Evolutionary conservation across 2,329 filamentous ascomycete genomes (phyloP).

Genomic region (Penicillium sp.): DNA sequence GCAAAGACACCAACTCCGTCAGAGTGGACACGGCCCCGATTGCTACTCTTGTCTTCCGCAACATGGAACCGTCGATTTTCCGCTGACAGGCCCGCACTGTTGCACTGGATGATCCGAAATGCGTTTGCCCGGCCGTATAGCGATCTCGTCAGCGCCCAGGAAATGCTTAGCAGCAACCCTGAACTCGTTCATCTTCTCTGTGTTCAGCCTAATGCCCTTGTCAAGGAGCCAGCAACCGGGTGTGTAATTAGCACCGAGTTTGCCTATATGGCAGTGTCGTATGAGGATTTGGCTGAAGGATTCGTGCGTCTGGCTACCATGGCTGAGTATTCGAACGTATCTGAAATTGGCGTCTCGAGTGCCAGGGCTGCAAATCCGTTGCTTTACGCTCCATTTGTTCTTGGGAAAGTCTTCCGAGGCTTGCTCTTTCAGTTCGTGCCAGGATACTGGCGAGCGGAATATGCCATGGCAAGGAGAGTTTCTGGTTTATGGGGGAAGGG

Average conservation of each 20-base stretch:
- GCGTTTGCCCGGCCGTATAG: slow-evolving; percentile 9
- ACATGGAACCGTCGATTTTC: slow-evolving; percentile 5
- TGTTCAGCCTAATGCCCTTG: slow-evolving; percentile 12
- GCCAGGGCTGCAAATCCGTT: neutral
- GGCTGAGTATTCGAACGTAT: neutral
- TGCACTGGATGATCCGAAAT: slow-evolving; percentile 14
- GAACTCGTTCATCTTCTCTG: neutral
- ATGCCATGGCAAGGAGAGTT: slow-evolving; percentile 1
- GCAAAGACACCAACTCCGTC: neutral
- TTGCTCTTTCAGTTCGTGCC: slow-evolving; percentile 11
- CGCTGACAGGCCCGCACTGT: neutral
- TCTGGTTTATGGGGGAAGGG: neutral
- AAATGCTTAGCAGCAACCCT: neutral
- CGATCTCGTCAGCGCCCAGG: slow-evolving; percentile 5
- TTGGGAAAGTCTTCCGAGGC: slow-evolving; percentile 9
- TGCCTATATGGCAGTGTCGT: slow-evolving; percentile 11
- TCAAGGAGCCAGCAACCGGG: slow-evolving; percentile 5
- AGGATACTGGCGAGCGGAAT: slow-evolving; percentile 8
- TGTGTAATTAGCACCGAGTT: slow-evolving; percentile 10
- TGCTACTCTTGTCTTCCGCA: slow-evolving; percentile 4
- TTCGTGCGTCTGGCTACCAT: slow-evolving; percentile 3
- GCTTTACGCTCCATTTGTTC: slow-evolving; percentile 1
- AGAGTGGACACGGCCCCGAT: neutral
- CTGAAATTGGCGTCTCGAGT: slow-evolving; percentile 5
- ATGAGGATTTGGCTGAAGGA: slow-evolving; percentile 9